Evolutionary conservation across 805 yeast species (phyloP).

Genomic region (Metschnikowia matae): DNA sequence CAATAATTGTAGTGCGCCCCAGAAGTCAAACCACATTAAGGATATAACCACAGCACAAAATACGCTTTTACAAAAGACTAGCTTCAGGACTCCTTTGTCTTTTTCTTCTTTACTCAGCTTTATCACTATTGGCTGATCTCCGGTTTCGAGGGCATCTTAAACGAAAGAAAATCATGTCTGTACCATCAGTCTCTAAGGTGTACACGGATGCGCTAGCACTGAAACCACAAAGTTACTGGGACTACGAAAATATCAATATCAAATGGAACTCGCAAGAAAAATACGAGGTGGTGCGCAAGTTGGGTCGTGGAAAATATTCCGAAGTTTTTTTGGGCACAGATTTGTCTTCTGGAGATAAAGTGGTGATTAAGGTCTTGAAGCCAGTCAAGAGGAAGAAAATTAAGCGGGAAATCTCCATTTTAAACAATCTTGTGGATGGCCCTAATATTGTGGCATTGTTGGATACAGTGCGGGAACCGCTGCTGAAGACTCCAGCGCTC

Average conservation of each 20-base stretch:
- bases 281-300: conserved; percentile 77
- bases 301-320: conserved; percentile 91
- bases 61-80: background rate
- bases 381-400: conserved; percentile 93
- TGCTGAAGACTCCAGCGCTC: conserved; percentile 80
- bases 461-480: conserved; percentile 86
- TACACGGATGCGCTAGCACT: conserved; percentile 74
- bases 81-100: background rate
- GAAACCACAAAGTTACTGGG: conserved; percentile 84
- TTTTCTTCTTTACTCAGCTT: background rate
- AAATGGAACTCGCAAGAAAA: conserved; percentile 84
- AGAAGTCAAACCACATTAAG: background rate
- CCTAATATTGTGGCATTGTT: conserved; percentile 71
- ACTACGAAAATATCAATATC: conserved; percentile 61
- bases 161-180: conserved; percentile 14
- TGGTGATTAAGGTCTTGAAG: conserved; percentile 87
- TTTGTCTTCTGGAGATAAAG: conserved; percentile 52
- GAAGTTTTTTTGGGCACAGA: conserved; percentile 89
- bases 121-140: background rate
- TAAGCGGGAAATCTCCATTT: conserved; percentile 81
- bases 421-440: conserved; percentile 81
- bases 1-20: background rate
- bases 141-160: background rate
- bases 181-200: conserved; percentile 63
- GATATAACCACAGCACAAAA: background rate